These are phyloP conservation scores for Thuja plicata DNA, from an alignment of 83 land plant species.

Conservation along the genomic window DNA sequence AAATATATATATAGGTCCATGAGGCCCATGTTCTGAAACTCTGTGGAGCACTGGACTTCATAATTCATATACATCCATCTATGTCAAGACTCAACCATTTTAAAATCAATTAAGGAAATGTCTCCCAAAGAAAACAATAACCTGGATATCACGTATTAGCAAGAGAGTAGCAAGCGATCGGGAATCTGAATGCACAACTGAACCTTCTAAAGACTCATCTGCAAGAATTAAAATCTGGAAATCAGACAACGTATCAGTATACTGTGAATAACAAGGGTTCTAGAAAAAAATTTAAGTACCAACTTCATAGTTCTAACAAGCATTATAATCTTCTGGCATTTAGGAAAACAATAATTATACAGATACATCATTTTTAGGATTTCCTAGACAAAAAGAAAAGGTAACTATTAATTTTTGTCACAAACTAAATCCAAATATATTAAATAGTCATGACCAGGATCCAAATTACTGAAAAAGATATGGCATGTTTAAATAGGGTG, in stretches of 20 bases:
- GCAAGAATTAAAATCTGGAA: conserved; percentile 83
- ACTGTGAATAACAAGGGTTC: not conserved
- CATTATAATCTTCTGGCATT: not conserved
- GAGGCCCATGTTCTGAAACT: no score
- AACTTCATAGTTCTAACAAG: not conserved
- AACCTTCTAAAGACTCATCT: conserved; percentile 78
- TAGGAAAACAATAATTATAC: not conserved
- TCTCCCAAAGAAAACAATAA: conserved; percentile 14
- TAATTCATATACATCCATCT: not conserved
- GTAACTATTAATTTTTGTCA: not conserved
- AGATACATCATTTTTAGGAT: not conserved
- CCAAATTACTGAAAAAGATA: not conserved
- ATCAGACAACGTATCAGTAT: not conserved
- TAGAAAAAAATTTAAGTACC: no score
- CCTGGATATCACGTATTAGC: conserved; percentile 90
- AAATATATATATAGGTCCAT: no score
- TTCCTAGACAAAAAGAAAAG: not conserved
- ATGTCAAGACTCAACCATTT: not conserved
- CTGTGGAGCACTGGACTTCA: not conserved
- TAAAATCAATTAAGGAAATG: not conserved
- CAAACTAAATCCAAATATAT: not conserved
- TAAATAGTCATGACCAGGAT: not conserved
- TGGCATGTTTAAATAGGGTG: not conserved
- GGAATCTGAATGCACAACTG: conserved; percentile 78
- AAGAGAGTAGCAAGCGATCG: conserved; percentile 80